A percentile compares a stretch with the other conserved stretches of the same genome.
Conservation (phyloP, 177 flowering plant species). For the Vitis hybrid region DNA sequence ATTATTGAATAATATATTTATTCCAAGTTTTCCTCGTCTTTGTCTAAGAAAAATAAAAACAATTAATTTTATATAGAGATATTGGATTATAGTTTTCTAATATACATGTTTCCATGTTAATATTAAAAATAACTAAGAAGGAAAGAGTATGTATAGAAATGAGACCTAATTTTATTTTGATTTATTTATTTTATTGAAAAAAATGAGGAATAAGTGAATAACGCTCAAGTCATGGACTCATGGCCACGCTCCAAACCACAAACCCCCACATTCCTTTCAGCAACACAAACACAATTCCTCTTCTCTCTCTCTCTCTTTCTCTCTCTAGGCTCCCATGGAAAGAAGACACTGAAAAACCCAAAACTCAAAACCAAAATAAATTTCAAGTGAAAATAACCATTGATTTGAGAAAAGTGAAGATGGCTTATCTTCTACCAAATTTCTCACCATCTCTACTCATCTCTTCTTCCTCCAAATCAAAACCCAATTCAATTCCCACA, state of each 20-base stretch:
- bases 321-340: constrained; percentile 5
- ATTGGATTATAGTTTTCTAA: no score
- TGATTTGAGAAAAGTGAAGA: constrained; percentile 3
- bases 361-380: background rate
- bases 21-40: no score
- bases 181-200: background rate
- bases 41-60: no score
- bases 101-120: no score
- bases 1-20: no score
- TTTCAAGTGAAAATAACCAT: no score
- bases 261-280: background rate
- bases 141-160: no score
- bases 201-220: background rate
- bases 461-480: constrained; percentile 30
- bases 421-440: constrained; percentile 59
- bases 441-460: constrained; percentile 36
- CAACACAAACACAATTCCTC: constrained; percentile 4
- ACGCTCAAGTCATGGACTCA: background rate
- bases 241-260: constrained; percentile 27
- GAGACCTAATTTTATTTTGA: no score
- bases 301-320: background rate
- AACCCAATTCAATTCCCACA: constrained; percentile 11
- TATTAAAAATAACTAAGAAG: no score
- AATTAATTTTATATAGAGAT: no score
- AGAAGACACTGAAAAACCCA: constrained; percentile 2